phyloP scores from a whole-genome alignment of 371 early-diverging fungal species.

The Mucor sp. region DNA sequence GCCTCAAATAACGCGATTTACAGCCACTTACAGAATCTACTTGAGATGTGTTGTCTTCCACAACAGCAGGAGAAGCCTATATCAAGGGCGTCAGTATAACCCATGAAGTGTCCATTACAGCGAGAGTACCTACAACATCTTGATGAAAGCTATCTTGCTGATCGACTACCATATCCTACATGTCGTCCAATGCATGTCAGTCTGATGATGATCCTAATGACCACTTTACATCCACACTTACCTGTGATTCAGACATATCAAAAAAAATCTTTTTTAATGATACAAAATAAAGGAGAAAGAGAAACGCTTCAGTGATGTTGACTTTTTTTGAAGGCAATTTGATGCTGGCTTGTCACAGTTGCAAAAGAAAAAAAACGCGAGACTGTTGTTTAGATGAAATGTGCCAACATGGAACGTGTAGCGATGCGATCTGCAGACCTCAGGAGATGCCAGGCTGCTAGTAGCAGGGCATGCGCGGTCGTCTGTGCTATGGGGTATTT shows the following conservation, averaged over 20 bases:
- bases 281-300: background rate
- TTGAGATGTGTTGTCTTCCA: conserved; percentile 15
- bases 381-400: conserved; percentile 8
- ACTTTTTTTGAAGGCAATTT: background rate
- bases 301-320: background rate
- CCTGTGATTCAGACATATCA: conserved; percentile 11
- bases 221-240: background rate
- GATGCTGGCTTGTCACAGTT: conserved; percentile 4
- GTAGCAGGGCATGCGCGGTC: background rate
- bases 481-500: no score
- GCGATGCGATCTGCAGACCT: background rate
- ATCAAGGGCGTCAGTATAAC: background rate
- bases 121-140: conserved; percentile 11
- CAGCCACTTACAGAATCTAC: conserved; percentile 18
- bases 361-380: conserved; percentile 7
- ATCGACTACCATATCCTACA: conserved; percentile 19
- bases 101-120: background rate
- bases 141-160: conserved; percentile 9
- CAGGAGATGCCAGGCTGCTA: background rate
- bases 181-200: background rate
- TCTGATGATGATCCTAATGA: no score
- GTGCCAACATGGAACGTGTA: background rate
- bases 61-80: conserved; percentile 18
- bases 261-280: background rate
- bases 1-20: background rate